Evolutionary conservation across 768 basidiomycete species (phyloP).

Genomic region (Pisolithus microcarpus): DNA sequence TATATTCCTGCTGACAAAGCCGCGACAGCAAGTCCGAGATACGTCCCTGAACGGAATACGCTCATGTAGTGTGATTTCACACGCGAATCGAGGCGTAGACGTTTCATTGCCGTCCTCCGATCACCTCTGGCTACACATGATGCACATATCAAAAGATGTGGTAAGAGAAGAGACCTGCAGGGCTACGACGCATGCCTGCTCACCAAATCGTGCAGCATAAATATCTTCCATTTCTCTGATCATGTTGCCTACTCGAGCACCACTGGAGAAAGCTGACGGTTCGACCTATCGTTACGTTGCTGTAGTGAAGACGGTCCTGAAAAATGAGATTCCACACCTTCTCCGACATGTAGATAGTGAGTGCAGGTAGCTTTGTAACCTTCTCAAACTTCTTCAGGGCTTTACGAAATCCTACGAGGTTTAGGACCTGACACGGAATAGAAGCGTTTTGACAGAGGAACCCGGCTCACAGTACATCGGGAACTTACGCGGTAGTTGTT

Average conservation of each 20-base stretch:
- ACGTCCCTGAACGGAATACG: conserved; percentile 67
- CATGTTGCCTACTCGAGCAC: conserved; percentile 53
- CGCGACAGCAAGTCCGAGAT: conserved; percentile 66
- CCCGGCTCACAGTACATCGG: not conserved
- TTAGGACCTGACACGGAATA: conserved; percentile 52
- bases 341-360: conserved; percentile 75
- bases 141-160: not conserved
- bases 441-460: not conserved
- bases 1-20: conserved; percentile 57
- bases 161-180: not conserved
- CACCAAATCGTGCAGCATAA: conserved; percentile 74
- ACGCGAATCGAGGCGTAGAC: conserved; percentile 48
- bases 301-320: not conserved
- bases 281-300: conserved; percentile 45
- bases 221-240: conserved; percentile 70
- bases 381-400: conserved; percentile 84
- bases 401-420: conserved; percentile 86
- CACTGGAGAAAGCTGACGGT: conserved; percentile 58
- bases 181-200: conserved; percentile 16
- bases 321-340: conserved; percentile 37
- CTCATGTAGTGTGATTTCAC: conserved; percentile 61
- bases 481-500: conserved; percentile 80
- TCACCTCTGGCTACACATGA: conserved; percentile 52
- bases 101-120: conserved; percentile 64
- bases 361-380: conserved; percentile 60